These are phyloP conservation scores for Barnettozyma pratensis DNA, from an alignment of 805 yeast species.

Conservation along the genomic window DNA sequence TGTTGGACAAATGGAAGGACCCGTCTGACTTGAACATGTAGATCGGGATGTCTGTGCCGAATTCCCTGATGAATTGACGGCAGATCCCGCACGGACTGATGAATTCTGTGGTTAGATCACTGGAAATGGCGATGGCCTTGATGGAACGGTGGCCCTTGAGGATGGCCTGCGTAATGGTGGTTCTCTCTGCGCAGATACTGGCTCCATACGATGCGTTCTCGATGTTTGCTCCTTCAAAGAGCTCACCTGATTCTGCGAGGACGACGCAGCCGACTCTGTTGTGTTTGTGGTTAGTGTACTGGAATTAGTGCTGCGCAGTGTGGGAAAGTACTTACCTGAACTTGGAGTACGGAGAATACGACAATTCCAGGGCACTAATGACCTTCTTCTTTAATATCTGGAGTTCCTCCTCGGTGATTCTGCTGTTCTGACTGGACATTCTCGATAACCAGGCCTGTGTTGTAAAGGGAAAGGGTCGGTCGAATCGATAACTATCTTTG, in stretches of 20 bases:
- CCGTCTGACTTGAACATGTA: slow-evolving; percentile 65
- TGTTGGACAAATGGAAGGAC: slow-evolving; percentile 37
- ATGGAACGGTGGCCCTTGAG: slow-evolving; percentile 38
- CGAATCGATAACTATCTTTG: no score
- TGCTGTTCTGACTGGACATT: not conserved
- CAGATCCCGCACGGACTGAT: slow-evolving; percentile 94
- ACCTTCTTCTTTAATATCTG: slow-evolving; percentile 25
- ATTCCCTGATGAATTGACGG: slow-evolving; percentile 84
- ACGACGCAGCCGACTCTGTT: slow-evolving; percentile 70
- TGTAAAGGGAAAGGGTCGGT: not conserved
- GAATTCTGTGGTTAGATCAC: slow-evolving; percentile 46
- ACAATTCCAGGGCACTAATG: slow-evolving; percentile 32
- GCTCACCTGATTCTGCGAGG: slow-evolving; percentile 43
- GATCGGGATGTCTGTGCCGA: slow-evolving; percentile 53
- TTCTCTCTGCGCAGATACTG: slow-evolving; percentile 71
- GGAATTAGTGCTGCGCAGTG: slow-evolving; percentile 2
- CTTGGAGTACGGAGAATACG: slow-evolving; percentile 45
- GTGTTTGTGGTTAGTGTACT: slow-evolving; percentile 9
- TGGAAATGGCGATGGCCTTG: slow-evolving; percentile 61
- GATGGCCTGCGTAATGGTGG: slow-evolving; percentile 56
- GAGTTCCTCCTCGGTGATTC: slow-evolving; percentile 22
- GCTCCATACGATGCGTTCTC: slow-evolving; percentile 92
- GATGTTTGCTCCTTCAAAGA: slow-evolving; percentile 74
- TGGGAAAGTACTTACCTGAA: slow-evolving; percentile 18
- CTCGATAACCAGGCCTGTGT: not conserved